phyloP scores from a whole-genome alignment of 805 yeast genomes.

The Myxozyma mucilagina region DNA sequence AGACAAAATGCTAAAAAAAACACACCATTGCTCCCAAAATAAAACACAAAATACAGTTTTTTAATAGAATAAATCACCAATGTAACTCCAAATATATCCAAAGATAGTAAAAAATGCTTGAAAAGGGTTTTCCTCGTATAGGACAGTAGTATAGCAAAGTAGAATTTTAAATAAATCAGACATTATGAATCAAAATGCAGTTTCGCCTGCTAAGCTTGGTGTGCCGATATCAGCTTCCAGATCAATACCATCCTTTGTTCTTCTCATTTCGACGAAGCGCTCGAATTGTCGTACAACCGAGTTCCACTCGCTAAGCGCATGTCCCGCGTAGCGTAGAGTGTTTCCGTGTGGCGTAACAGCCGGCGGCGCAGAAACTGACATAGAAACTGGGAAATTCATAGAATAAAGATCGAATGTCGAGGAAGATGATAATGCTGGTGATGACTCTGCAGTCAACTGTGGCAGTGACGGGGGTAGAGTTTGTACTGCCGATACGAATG shows the following conservation, averaged over 20 bases:
- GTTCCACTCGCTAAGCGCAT: conserved; percentile 46
- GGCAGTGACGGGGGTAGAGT: neutral
- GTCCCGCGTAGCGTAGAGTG: conserved; percentile 39
- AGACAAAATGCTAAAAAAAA: no score
- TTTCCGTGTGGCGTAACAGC: neutral
- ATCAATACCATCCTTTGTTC: conserved; percentile 33
- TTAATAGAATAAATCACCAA: neutral
- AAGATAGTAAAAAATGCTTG: neutral
- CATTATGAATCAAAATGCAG: neutral
- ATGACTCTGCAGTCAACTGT: neutral
- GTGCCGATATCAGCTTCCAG: conserved; percentile 39
- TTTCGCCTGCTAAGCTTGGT: conserved; percentile 44
- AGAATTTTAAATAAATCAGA: neutral
- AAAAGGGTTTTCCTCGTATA: neutral
- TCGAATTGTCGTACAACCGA: conserved; percentile 41
- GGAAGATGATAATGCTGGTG: neutral
- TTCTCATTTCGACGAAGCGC: conserved; percentile 39
- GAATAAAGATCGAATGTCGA: neutral
- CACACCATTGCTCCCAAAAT: neutral
- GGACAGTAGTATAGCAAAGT: neutral
- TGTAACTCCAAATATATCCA: neutral
- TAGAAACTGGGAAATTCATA: neutral
- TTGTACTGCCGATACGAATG: conserved; percentile 1
- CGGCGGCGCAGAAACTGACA: neutral
- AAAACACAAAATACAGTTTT: neutral